Base-by-base conservation (phyloP, 192 early-diverging fungal genomes). In the Lobosporangium transversale region DNA sequence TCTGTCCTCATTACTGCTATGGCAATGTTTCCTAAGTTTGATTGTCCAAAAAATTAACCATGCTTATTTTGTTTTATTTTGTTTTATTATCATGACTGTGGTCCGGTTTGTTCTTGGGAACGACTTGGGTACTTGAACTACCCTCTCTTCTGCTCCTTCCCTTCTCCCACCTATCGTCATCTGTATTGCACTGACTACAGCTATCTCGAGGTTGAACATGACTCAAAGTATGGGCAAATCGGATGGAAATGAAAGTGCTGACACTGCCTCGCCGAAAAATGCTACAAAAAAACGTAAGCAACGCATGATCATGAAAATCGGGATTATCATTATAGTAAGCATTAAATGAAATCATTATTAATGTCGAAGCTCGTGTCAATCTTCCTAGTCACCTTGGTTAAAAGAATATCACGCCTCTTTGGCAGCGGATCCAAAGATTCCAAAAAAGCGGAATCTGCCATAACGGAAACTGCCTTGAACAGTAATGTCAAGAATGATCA, bases 321-420 rank as follows among this genome's bases (percentile, higher is more conserved):
- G n/a, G n/a, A n/a, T n/a, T n/a, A n/a, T n/a, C n/a, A n/a, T n/a
- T n/a, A n/a, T n/a, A n/a, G n/a, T n/a, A n/a, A n/a, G n/a, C n/a
- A n/a, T n/a, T n/a, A n/a, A n/a, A n/a, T n/a, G n/a, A n/a, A n/a
- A n/a, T n/a, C n/a, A n/a, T n/a, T n/a, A n/a, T n/a, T n/a, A n/a
- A n/a, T n/a, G n/a, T n/a, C n/a, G n/a, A n/a, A n/a, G n/a, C n/a
- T n/a, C n/a, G n/a, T n/a, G n/a, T n/a, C n/a, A n/a, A n/a, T n/a
- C n/a, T n/a, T n/a, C n/a, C n/a, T 49, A 69, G 67, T 62, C 23
- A 43, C 68, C 11, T 27, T 70, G 14, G 53, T 44, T 26, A 70
- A 62, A 37, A 15, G 59, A 32, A 56, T 70, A 36, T 70, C 68
- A 6, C 58, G 59, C 29, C 33, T 70, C 1, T 70, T 70, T 24